A percentile compares a stretch with the other conserved stretches of the same genome.
Conservation (phyloP, 2,329 filamentous ascomycete genomes). For the Scorias spongiosa region DNA sequence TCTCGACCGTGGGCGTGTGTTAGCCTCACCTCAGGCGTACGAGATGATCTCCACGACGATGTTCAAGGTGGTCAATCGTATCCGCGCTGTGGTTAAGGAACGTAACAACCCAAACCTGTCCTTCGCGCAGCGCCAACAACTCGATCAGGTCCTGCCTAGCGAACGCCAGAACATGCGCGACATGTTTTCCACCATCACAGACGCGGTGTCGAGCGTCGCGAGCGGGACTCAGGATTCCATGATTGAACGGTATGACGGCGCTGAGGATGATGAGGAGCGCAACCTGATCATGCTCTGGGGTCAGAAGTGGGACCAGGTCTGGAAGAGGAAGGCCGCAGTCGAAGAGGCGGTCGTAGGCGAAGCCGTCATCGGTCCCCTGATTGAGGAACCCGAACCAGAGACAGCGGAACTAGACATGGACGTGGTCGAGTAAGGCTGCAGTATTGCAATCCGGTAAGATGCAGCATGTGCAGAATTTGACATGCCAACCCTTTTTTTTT, state of each 20-base stretch:
- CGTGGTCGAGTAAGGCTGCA: conserved; percentile 15
- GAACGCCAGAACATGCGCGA: conserved; percentile 63
- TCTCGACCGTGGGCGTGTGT: conserved; percentile 35
- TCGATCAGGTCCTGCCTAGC: conserved; percentile 50
- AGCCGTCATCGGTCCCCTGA: conserved; percentile 33
- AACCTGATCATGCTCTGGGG: conserved; percentile 66
- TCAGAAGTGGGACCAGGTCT: conserved; percentile 71
- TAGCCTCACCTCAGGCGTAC: conserved; percentile 65
- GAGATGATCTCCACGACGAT: conserved; percentile 85
- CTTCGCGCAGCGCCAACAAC: conserved; percentile 41
- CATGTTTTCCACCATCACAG: conserved; percentile 68
- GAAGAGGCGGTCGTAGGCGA: conserved; percentile 60
- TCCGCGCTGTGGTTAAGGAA: conserved; percentile 61
- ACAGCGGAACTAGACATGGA: conserved; percentile 12
- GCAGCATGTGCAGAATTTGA: too few relatives aligned
- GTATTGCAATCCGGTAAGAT: too few relatives aligned
- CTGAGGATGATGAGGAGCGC: conserved; percentile 36
- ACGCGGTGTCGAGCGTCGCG: conserved; percentile 59
- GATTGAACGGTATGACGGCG: conserved; percentile 51
- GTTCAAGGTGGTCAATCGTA: conserved; percentile 73
- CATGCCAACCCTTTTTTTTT: too few relatives aligned
- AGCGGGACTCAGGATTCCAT: conserved; percentile 57
- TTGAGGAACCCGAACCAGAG: conserved; percentile 14
- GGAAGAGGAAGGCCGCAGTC: conserved; percentile 65
- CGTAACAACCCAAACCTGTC: conserved; percentile 41